phyloP scores from a whole-genome alignment of 2,329 filamentous ascomycete genomes.

The Colletotrichum lini region DNA sequence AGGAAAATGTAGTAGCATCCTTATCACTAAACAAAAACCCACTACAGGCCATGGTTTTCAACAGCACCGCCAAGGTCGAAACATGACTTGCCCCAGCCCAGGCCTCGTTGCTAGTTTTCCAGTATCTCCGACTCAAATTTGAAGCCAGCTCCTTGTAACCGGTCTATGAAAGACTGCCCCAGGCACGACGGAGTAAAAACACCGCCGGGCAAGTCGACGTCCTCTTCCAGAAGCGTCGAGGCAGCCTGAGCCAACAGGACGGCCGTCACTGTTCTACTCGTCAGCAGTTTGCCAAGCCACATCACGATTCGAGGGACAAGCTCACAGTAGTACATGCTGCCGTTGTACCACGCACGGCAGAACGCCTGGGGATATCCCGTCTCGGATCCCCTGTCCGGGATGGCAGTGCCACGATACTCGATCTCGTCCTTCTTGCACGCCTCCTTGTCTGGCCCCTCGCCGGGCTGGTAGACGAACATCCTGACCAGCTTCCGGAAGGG shows the following conservation, averaged over 20 bases:
- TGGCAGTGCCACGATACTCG: constrained; percentile 75
- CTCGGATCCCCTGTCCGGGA: constrained; percentile 67
- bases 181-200: constrained; percentile 81
- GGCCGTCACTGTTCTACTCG: constrained; percentile 70
- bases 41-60: no score
- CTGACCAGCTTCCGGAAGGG: constrained; percentile 62
- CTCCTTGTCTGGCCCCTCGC: constrained; percentile 68
- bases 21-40: neutral
- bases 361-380: constrained; percentile 63
- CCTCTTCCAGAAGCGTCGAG: constrained; percentile 74
- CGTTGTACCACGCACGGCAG: constrained; percentile 68
- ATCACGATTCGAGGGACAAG: constrained; percentile 12
- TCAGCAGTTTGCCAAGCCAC: constrained; percentile 2
- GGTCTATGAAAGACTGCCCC: constrained; percentile 76
- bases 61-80: constrained; percentile 29
- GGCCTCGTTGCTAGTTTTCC: constrained; percentile 43
- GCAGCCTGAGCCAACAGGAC: constrained; percentile 75
- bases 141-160: constrained; percentile 73
- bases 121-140: constrained; percentile 70
- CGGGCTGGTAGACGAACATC: constrained; percentile 65
- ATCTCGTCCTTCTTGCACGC: constrained; percentile 70
- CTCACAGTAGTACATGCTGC: constrained; percentile 77
- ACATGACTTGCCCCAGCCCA: neutral
- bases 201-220: constrained; percentile 73
- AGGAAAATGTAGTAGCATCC: neutral